These are phyloP conservation scores for Pezicula neosporulosa DNA, from an alignment of 2,329 filamentous ascomycete species.

Conservation along the genomic window DNA sequence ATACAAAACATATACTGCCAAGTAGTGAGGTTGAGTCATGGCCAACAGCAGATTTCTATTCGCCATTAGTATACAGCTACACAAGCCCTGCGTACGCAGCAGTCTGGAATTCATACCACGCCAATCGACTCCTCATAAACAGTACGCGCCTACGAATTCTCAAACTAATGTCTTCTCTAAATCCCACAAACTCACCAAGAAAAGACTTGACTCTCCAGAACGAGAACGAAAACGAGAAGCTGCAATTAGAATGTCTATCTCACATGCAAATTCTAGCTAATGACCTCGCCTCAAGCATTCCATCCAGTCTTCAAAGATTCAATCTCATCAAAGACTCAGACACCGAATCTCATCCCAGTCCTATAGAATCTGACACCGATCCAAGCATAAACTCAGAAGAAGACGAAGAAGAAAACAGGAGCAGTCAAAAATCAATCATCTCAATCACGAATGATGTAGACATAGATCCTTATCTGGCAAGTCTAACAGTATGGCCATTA, in stretches of 20 bases:
- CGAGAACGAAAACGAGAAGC: neutral
- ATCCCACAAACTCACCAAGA: too few relatives aligned
- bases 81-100: conserved; percentile 16
- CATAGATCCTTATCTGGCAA: neutral
- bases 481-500: neutral
- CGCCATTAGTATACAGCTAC: conserved; percentile 21
- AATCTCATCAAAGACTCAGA: too few relatives aligned
- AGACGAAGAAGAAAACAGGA: too few relatives aligned
- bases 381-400: neutral
- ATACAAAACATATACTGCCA: conserved; percentile 8
- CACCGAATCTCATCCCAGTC: too few relatives aligned
- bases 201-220: neutral
- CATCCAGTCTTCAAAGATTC: neutral
- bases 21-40: neutral
- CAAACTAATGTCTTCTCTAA: neutral
- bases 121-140: conserved; percentile 22
- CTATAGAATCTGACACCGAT: too few relatives aligned
- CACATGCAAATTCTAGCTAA: neutral
- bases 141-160: conserved; percentile 19
- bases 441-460: neutral
- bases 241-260: neutral
- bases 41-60: conserved; percentile 17
- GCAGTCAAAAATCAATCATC: neutral
- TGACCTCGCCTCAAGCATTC: neutral
- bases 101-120: conserved; percentile 24